phyloP scores from a whole-genome alignment of 805 yeast species.

The Metschnikowia santaceciliae region DNA sequence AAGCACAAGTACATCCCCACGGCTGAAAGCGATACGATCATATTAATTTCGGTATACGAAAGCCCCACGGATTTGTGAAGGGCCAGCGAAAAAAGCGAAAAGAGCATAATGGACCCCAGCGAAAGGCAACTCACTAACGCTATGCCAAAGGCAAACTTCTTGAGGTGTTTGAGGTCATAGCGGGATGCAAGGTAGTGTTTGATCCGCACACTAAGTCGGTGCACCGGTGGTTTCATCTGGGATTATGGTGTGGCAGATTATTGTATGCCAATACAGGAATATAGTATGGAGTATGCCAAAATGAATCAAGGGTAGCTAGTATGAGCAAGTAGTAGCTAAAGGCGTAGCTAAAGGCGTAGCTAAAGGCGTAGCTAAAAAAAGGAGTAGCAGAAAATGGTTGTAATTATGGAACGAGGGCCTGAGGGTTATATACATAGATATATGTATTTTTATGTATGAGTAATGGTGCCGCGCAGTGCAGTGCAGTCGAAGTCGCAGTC shows the following conservation, averaged over 20 bases:
- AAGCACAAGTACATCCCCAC: slow-evolving; percentile 82
- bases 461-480: too few species aligned
- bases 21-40: slow-evolving; percentile 68
- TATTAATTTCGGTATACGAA: slow-evolving; percentile 60
- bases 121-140: slow-evolving; percentile 64
- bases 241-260: not conserved
- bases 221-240: slow-evolving; percentile 17
- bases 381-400: too few species aligned
- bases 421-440: too few species aligned
- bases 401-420: too few species aligned
- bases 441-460: too few species aligned
- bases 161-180: slow-evolving; percentile 40
- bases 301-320: not conserved
- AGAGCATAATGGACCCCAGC: slow-evolving; percentile 79
- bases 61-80: slow-evolving; percentile 58
- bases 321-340: too few species aligned
- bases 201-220: slow-evolving; percentile 39
- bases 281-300: not conserved
- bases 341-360: too few species aligned
- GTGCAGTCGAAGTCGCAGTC: too few species aligned
- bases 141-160: slow-evolving; percentile 49
- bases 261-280: not conserved
- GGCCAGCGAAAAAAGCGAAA: slow-evolving; percentile 73
- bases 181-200: slow-evolving; percentile 39
- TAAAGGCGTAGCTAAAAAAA: too few species aligned